Base-by-base conservation (phyloP, 169 alveolate genomes). In the Plasmodium relictum region DNA sequence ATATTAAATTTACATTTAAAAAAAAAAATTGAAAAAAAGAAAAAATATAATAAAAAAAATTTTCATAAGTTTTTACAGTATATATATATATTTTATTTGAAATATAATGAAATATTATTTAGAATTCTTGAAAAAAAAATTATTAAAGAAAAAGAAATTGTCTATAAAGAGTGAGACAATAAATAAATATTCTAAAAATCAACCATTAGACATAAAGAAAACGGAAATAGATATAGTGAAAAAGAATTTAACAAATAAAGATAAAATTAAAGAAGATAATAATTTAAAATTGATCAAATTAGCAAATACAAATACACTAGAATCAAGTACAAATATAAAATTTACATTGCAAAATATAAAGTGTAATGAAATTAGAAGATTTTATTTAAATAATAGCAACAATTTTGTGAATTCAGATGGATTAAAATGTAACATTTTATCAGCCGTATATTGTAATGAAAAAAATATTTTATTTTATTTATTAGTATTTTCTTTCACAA, bases 401-500 rank as follows among this genome's bases (percentile, higher is more conserved):
- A 58, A 37, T 14, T 59, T 74, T 65, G 52, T 74, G 0, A 74
- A 74, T 74, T 24, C n/a, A 9, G 88, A 74, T 61, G 88, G 88
- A 50, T 48, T 74, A 7, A 45, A 74, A 18, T 59, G 88, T 52
- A 74, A 48, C 24, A 74, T 74, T 24, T 20, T 74, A 31, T 74
- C 70, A 26, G 73, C 73, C 6, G 45, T 74, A 6, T 54, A 74
- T 63, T 74, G 88, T 37, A 18, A 50, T 16, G 73, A 74, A 14
- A 8, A 72, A 10, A 74, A 59, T 24, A 31, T 74, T 48, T 31
- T 74, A 22, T 48, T 74, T 48, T 61, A 74, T 52, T 48, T 62
- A 26, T 74, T 74, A 14, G 88, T 74, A 4, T 74, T 74, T 50
- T 74, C 74, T 24, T 26, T 74, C 12, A 59, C 88, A 0, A 74